Conservation (phyloP, 2,329 filamentous ascomycete species). For the Annulohypoxylon truncatum region DNA sequence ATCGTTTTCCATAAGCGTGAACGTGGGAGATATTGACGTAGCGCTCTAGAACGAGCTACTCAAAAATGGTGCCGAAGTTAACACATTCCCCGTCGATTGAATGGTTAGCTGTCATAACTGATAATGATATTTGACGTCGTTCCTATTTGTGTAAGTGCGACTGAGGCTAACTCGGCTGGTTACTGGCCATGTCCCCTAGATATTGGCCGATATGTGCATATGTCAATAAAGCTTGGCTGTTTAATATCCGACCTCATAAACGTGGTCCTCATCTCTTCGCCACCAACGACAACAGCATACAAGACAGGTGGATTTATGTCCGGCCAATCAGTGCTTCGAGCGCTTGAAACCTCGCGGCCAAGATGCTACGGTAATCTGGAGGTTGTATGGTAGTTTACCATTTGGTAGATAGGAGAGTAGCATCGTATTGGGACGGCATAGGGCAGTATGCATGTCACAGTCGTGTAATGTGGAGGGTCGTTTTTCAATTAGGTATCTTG, state of each 20-base stretch:
- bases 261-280: not conserved
- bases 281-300: constrained; percentile 4
- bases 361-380: constrained; percentile 6
- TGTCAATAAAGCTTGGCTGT: not conserved
- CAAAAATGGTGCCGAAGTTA: not conserved
- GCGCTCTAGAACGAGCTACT: not conserved
- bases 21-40: not conserved
- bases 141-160: not conserved
- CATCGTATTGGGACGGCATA: not conserved
- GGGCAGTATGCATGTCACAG: constrained; percentile 23
- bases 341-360: constrained; percentile 2
- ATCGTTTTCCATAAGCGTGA: not conserved
- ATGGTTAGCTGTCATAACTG: not conserved
- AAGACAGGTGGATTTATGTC: constrained; percentile 1
- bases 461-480: not conserved
- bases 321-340: constrained; percentile 4
- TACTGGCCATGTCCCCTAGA: not conserved
- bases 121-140: not conserved
- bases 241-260: constrained; percentile 5
- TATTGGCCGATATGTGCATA: not conserved
- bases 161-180: not conserved
- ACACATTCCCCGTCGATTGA: not conserved
- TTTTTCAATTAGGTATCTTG: constrained; percentile 13
- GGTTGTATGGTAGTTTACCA: constrained; percentile 14
- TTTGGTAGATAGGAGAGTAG: constrained; percentile 7